phyloP scores from a whole-genome alignment of 306 rosid species.

The Sicyos edulis region DNA sequence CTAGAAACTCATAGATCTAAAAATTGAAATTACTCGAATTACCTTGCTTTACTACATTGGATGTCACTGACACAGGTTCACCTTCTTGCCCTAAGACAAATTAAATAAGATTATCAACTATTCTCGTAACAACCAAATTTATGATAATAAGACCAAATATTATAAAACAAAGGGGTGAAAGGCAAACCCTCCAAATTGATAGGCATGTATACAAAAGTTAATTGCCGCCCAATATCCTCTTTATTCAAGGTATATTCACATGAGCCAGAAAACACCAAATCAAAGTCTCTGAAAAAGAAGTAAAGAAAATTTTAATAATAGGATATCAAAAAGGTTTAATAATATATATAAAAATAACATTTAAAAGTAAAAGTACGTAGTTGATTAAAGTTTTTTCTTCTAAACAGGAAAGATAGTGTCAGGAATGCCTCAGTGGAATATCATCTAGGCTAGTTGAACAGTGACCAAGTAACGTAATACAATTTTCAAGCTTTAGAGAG shows the following conservation, averaged over 20 bases:
- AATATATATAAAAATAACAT: constrained; percentile 14
- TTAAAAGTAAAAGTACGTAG: not conserved
- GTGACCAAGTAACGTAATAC: no score
- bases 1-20: not conserved
- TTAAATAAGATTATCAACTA: constrained; percentile 22
- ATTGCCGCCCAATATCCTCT: constrained; percentile 73
- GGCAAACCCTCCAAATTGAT: constrained; percentile 81
- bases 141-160: constrained; percentile 18
- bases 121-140: constrained; percentile 17
- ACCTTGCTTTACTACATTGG: constrained; percentile 81
- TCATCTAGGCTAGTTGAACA: no score
- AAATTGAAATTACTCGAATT: constrained; percentile 28
- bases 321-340: constrained; percentile 1
- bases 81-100: constrained; percentile 81
- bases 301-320: constrained; percentile 19
- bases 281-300: constrained; percentile 48
- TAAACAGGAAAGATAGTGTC: not conserved
- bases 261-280: constrained; percentile 66
- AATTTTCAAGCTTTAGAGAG: no score
- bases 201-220: constrained; percentile 76
- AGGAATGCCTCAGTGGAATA: not conserved
- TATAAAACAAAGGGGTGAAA: constrained; percentile 17
- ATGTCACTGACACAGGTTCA: constrained; percentile 50
- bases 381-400: not conserved
- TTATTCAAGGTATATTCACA: constrained; percentile 73